A percentile compares a stretch with the other conserved stretches of the same genome.
Conservation (phyloP, 768 basidiomycete genomes). For the Naganishia randhawae region DNA sequence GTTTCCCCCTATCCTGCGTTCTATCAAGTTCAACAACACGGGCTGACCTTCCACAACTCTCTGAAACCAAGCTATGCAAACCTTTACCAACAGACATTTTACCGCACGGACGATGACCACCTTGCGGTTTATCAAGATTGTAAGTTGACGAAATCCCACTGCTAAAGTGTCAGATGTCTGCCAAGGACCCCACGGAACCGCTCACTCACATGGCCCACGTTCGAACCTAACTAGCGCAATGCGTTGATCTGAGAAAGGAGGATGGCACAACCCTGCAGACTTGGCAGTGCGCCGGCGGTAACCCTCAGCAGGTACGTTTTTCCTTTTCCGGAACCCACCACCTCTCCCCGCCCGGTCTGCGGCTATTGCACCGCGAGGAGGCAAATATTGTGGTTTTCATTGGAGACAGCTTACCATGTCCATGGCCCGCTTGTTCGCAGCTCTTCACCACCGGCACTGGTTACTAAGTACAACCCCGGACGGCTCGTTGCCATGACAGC, state of each 20-base stretch:
- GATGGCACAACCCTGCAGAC: conserved; percentile 19
- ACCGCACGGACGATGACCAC: conserved; percentile 30
- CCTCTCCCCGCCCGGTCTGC: not conserved
- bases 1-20: not conserved
- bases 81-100: conserved; percentile 29
- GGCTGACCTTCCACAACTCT: too few relatives aligned
- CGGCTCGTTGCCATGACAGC: too few relatives aligned
- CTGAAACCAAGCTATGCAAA: conserved; percentile 19
- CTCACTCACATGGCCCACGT: not conserved
- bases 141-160: not conserved
- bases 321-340: not conserved
- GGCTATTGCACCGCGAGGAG: not conserved
- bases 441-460: not conserved
- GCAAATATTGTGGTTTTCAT: not conserved
- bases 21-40: not conserved
- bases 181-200: too few relatives aligned
- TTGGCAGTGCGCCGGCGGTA: conserved; percentile 24
- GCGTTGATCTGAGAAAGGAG: conserved; percentile 23
- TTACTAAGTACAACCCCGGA: too few relatives aligned
- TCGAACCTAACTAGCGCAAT: conserved; percentile 3
- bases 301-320: conserved; percentile 27
- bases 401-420: not conserved
- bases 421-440: not conserved
- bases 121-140: conserved; percentile 23
- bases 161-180: not conserved